These are phyloP conservation scores for Meripilus lineatus DNA, from an alignment of 1,284 basidiomycete genomes.

Conservation along the genomic window DNA sequence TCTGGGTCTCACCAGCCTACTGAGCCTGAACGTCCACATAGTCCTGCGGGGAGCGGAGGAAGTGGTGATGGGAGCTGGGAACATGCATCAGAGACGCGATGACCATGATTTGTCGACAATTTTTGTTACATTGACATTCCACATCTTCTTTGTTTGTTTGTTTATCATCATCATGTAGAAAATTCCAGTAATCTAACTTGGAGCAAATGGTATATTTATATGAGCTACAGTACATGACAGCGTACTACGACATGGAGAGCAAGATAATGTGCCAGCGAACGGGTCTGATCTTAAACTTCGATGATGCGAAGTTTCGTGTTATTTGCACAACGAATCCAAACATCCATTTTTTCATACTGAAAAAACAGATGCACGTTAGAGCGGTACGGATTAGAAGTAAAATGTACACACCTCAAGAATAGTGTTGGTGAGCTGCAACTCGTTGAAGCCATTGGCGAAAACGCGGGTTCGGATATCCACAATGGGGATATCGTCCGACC, in stretches of 20 bases:
- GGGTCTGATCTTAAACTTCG: constrained; percentile 9
- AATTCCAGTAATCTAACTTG: constrained; percentile 12
- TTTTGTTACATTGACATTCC: not conserved
- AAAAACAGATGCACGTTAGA: constrained; percentile 1
- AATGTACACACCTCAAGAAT: constrained; percentile 60
- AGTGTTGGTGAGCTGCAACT: constrained; percentile 83
- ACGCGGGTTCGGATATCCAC: constrained; percentile 83
- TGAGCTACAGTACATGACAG: constrained; percentile 18
- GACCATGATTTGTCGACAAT: constrained; percentile 5
- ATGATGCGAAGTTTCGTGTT: constrained; percentile 68
- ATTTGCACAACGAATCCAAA: constrained; percentile 74
- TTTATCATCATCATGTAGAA: constrained; percentile 3
- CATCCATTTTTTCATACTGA: constrained; percentile 80
- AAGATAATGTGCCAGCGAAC: constrained; percentile 6
- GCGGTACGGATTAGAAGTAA: constrained; percentile 5
- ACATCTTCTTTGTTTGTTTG: not conserved
- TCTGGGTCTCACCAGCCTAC: constrained; percentile 29
- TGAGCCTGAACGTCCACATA: constrained; percentile 27
- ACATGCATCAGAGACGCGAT: constrained; percentile 50
- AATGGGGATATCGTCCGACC: constrained; percentile 70
- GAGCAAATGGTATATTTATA: constrained; percentile 20
- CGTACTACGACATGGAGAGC: constrained; percentile 9
- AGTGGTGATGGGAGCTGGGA: constrained; percentile 70
- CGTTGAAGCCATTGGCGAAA: constrained; percentile 84
- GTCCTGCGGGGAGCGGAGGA: constrained; percentile 36